Evolutionary conservation across 2,329 filamentous ascomycete genomes (phyloP), one percentile per base, ranked within the genome.

Genomic region (Neonectria sp.): DNA sequence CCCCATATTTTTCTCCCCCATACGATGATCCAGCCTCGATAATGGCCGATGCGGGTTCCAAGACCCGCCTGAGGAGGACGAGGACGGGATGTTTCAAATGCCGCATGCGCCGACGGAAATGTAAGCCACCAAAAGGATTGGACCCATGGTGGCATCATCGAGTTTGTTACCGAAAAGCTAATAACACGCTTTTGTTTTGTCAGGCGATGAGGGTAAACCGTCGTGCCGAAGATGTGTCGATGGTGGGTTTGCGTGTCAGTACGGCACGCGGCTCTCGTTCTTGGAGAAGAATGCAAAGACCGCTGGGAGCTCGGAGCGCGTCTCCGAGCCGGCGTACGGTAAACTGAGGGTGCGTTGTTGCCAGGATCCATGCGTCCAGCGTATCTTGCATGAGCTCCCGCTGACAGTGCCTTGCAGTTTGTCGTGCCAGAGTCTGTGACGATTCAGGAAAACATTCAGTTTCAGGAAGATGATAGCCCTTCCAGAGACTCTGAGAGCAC

Each of bases 181-280:
- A 60, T 56, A 63, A 68, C 64, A 63, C 56, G 21, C 8, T 21
- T 24, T 24, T 37, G 21, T 15, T 12, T 25, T 51, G 27, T 24
- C 63, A 87, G 85, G 86, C 66, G 86, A 88, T 65, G 86, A 88
- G 75, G 76, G 76, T 15, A 87, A 85, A 69, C 86, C 86, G 4
- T 75, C 75, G 3, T 88, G 86, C 49, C 81, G 80, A 49, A 84
- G 85, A 68, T 88, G 86, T 65, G 73, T 81, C 17, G 78, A 80
- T 1, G 83, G 85, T 37, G 81, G 81, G 9, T 82, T 86, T 33
- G 79, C 84, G 48, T 88, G 86, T 73, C 80, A 82, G 40, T 88
- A 87, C 70, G 83, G 83, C 12, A 79, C 82, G 3, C 78, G 82
- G 21, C 76, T 87, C 46, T 84, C 82, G 0, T 87, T 88, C 69